Conservation (phyloP, 495 filamentous ascomycete species). For the Chaetomium fimeti region DNA sequence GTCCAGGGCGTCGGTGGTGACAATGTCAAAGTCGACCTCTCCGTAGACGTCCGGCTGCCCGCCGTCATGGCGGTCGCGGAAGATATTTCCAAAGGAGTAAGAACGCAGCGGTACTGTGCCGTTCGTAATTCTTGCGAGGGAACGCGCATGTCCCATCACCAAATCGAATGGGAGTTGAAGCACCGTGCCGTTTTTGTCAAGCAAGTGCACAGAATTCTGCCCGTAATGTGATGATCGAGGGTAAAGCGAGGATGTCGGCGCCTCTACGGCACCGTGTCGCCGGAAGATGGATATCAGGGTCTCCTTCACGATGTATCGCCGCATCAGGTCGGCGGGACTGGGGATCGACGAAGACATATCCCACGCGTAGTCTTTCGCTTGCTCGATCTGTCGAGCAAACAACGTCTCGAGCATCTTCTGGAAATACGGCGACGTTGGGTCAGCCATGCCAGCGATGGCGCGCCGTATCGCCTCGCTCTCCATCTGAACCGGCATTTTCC, state of each 20-base stretch:
- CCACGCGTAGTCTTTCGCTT: constrained; percentile 84
- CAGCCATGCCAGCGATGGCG: constrained; percentile 74
- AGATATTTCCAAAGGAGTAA: constrained; percentile 87
- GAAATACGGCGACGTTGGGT: constrained; percentile 83
- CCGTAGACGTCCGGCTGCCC: constrained; percentile 79
- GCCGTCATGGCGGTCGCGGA: constrained; percentile 67
- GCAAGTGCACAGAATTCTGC: constrained; percentile 63
- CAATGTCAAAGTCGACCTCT: constrained; percentile 94
- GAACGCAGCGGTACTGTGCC: constrained; percentile 67
- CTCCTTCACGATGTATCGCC: constrained; percentile 74
- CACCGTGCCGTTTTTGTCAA: constrained; percentile 79
- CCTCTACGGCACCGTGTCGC: constrained; percentile 88
- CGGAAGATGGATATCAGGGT: constrained; percentile 76
- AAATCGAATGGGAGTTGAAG: constrained; percentile 90
- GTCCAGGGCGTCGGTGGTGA: constrained; percentile 74
- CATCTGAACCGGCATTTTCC: constrained; percentile 82
- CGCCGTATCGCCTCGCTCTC: constrained; percentile 87
- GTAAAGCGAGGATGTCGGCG: constrained; percentile 68
- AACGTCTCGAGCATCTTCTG: constrained; percentile 81
- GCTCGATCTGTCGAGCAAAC: constrained; percentile 68
- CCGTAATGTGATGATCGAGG: constrained; percentile 77
- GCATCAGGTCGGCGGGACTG: constrained; percentile 59
- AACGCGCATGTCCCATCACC: constrained; percentile 82
- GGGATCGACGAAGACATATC: constrained; percentile 63
- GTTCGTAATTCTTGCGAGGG: constrained; percentile 65